Base-by-base conservation (phyloP, 2,329 filamentous ascomycete species). In the Arthrinium puccinioides region DNA sequence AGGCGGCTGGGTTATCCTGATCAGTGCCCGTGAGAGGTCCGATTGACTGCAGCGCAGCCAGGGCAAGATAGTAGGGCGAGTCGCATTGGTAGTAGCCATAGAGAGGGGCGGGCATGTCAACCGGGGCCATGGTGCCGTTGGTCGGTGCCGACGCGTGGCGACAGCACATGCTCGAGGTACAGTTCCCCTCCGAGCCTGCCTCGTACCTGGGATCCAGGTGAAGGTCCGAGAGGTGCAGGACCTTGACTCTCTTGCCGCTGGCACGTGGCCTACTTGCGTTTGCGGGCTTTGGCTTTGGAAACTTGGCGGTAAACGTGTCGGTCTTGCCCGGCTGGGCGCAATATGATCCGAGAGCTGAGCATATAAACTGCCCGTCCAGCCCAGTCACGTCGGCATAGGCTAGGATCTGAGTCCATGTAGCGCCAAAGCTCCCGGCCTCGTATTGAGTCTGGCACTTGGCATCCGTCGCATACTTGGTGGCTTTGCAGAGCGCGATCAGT, bases 1-100 rank as follows among this genome's bases (percentile, higher is more conserved):
- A 75, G 1, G 66, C 74, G 9, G 74, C 59, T 6, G 67, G 62
- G 5, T 64, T 49, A 4, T 62, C 44, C 18, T 53, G 50, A 4
- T 64, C 67, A 8, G 73, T 77, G 4, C 74, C 74, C 2, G 74
- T 77, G 48, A 79, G 50, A 6, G 74, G 67, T 1, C 62, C 69
- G 26, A 78, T 66, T 2, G 74, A 69, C 51, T 77, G 66, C 13
- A 78, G 52, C 14, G 72, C 74, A 8, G 73, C 70, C 6, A 76
- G 58, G 9, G 65, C 70, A 6, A 79, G 61, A 37, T 72, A 74
- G 44, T 76, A 77, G 2, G 74, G 74, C 7, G 72, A 72, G 48
- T 79, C 75, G 46, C 75, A 79, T 14, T 61, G 59, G 53, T 67
- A 78, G 16, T 66, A 62, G 4, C 74, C 75, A 48, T 72, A 78